Conservation (phyloP, 202 grass and related monocot genomes). For the Bolboschoenoplectus hybrid region DNA sequence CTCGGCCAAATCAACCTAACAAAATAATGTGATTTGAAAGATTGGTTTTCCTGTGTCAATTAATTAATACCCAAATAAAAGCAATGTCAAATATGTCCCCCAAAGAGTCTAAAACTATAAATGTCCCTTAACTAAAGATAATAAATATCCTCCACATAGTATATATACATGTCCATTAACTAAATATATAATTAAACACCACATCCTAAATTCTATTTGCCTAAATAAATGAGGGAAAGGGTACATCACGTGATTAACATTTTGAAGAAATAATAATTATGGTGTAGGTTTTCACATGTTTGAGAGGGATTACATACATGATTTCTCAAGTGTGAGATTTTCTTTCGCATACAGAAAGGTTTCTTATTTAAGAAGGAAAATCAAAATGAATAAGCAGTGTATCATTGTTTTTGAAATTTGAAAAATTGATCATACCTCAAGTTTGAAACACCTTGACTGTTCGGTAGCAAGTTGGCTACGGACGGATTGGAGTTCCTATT, state of each 20-base stretch:
- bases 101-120: neutral
- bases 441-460: conserved; percentile 99
- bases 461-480: conserved; percentile 93
- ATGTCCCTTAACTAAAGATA: neutral
- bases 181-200: conserved; percentile 23
- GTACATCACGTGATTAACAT: neutral
- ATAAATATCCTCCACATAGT: neutral
- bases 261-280: neutral
- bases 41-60: neutral
- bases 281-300: neutral
- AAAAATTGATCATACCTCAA: conserved; percentile 66
- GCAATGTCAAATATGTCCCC: neutral
- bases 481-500: conserved; percentile 91
- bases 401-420: neutral
- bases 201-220: neutral
- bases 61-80: neutral
- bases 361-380: conserved; percentile 14
- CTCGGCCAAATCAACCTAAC: conserved; percentile 93
- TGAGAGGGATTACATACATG: neutral
- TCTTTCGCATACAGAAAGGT: neutral
- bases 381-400: neutral
- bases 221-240: neutral
- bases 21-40: conserved; percentile 1
- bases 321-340: neutral
- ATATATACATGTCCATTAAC: neutral